Conservation (phyloP, 139 green algal species). For the Dunaliella primolecta region DNA sequence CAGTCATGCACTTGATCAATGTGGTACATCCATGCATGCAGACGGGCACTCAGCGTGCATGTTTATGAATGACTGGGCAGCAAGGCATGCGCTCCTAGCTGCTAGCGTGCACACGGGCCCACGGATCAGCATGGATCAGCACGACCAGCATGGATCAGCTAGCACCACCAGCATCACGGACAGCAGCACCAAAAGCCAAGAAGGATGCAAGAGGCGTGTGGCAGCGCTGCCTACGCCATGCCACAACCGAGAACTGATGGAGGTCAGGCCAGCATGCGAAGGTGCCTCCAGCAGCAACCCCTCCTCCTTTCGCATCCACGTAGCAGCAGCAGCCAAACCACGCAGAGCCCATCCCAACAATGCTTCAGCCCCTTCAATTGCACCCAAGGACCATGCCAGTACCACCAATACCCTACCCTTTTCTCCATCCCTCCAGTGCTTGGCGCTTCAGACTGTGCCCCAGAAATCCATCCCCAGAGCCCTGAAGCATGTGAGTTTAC, state of each 20-base stretch:
- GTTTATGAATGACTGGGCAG: slow-evolving; percentile 18
- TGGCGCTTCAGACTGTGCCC: not conserved
- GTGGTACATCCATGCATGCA: not conserved
- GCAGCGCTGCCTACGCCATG: not conserved
- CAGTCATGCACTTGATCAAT: not conserved
- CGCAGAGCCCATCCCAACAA: not conserved
- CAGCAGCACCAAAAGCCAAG: not conserved
- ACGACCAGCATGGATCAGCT: too few relatives aligned
- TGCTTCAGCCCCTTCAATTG: not conserved
- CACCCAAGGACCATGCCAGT: not conserved
- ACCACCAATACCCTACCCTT: not conserved
- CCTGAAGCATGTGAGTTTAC: too few relatives aligned
- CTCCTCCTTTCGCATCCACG: not conserved
- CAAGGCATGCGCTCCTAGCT: not conserved
- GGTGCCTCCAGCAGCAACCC: not conserved
- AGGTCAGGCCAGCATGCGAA: not conserved
- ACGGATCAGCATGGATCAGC: too few relatives aligned
- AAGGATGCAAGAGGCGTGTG: not conserved
- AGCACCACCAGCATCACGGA: not conserved
- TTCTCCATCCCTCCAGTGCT: not conserved
- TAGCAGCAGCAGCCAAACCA: not conserved
- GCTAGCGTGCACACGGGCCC: not conserved
- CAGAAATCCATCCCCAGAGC: not conserved
- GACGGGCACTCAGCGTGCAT: slow-evolving; percentile 19
- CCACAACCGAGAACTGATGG: not conserved